Evolutionary conservation across 306 rosid species (phyloP).

Genomic region (Amphicarpaea edgeworthii): DNA sequence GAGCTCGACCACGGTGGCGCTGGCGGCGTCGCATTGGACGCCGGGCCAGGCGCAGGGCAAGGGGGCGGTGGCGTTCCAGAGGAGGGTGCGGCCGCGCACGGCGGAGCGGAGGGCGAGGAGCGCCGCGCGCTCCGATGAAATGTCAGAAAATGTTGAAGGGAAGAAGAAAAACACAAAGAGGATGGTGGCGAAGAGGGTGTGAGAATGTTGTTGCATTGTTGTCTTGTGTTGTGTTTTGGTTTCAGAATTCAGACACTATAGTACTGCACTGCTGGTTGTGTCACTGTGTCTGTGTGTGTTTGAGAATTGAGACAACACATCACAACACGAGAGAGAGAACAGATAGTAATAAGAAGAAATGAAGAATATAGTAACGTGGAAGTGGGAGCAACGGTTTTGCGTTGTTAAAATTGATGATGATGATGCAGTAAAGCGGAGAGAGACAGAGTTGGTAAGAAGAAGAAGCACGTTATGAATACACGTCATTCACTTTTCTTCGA

Average conservation of each 20-base stretch:
- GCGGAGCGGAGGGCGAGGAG: conserved; percentile 59
- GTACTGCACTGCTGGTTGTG: too few relatives aligned
- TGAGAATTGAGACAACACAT: too few relatives aligned
- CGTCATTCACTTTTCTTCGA: too few relatives aligned
- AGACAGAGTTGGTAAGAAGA: too few relatives aligned
- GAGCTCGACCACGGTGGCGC: conserved; percentile 48
- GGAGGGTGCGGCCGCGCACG: conserved; percentile 54
- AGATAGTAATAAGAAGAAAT: too few relatives aligned
- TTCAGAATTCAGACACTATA: background rate
- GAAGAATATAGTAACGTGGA: too few relatives aligned
- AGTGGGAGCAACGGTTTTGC: too few relatives aligned
- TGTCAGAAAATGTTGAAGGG: conserved; percentile 46
- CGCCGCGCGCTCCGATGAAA: conserved; percentile 58
- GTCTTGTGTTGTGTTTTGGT: background rate
- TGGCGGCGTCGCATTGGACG: conserved; percentile 51
- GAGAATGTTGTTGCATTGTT: conserved; percentile 21
- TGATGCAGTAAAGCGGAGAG: too few relatives aligned
- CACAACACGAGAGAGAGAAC: too few relatives aligned
- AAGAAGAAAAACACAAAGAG: conserved; percentile 28
- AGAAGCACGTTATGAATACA: too few relatives aligned
- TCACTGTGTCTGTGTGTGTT: too few relatives aligned
- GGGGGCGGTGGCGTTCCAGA: conserved; percentile 46
- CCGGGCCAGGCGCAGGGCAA: conserved; percentile 65
- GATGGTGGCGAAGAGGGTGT: background rate
- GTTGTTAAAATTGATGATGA: too few relatives aligned